These are phyloP conservation scores for Delonix regia DNA, from an alignment of 306 rosid genomes.

Conservation along the genomic window DNA sequence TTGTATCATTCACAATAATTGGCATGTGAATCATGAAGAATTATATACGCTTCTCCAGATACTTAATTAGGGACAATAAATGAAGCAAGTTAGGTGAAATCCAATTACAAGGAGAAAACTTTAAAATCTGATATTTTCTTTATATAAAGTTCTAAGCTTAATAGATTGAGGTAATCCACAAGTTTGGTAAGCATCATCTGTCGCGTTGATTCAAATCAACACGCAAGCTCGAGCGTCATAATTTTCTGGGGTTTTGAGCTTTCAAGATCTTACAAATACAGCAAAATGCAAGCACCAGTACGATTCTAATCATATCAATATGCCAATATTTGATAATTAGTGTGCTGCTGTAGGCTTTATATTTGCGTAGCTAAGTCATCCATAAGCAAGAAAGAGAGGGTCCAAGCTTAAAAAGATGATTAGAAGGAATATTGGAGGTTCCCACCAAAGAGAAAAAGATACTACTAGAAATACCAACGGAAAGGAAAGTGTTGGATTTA, in stretches of 20 bases:
- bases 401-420: conserved; percentile 45
- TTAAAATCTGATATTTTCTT: neutral
- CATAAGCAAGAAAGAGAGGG: conserved; percentile 15
- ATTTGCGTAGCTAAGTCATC: conserved; percentile 18
- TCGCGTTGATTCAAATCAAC: conserved; percentile 17
- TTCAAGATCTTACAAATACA: neutral
- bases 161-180: neutral
- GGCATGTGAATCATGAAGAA: conserved; percentile 10
- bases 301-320: conserved; percentile 40
- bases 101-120: neutral
- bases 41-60: neutral
- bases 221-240: neutral
- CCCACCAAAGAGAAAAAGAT: conserved; percentile 34
- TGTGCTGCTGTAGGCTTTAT: conserved; percentile 13
- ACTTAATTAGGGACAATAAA: neutral
- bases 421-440: conserved; percentile 39
- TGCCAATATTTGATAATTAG: conserved; percentile 32
- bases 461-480: conserved; percentile 38
- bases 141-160: neutral
- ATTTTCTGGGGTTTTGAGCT: neutral
- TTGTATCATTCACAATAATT: neutral
- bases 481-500: conserved; percentile 43
- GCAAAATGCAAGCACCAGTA: conserved; percentile 38
- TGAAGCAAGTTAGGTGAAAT: neutral
- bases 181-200: neutral